Percentiles rank a stretch among this genome's conserved stretches.
Evolutionary conservation across 1,139 yeast genomes (phyloP).

Genomic region (Protomyces macrosporus): DNA sequence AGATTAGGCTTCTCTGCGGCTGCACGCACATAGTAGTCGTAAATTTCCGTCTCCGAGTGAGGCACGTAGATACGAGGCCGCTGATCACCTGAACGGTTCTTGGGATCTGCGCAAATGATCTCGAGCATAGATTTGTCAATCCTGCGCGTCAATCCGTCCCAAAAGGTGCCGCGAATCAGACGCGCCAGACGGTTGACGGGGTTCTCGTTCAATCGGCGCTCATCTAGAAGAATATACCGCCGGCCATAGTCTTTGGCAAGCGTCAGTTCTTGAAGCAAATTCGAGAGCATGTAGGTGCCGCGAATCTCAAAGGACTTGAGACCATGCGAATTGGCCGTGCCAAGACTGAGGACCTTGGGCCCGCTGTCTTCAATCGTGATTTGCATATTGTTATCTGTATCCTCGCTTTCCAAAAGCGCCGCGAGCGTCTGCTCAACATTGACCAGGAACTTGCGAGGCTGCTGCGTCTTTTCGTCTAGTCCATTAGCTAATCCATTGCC

Average conservation of each 20-base stretch:
- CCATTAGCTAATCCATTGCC: background rate
- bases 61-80: slow-evolving; percentile 80
- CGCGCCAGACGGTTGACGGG: slow-evolving; percentile 77
- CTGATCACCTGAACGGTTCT: slow-evolving; percentile 57
- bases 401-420: slow-evolving; percentile 69
- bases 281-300: slow-evolving; percentile 89
- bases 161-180: slow-evolving; percentile 69
- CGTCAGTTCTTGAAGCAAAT: slow-evolving; percentile 81
- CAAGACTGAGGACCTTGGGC: slow-evolving; percentile 78
- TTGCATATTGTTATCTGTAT: slow-evolving; percentile 79
- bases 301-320: slow-evolving; percentile 51
- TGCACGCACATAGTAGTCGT: slow-evolving; percentile 57
- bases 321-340: slow-evolving; percentile 50
- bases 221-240: slow-evolving; percentile 71
- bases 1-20: slow-evolving; percentile 54
- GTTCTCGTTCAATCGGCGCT: slow-evolving; percentile 75
- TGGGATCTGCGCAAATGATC: slow-evolving; percentile 70
- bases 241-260: slow-evolving; percentile 79
- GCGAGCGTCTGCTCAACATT: slow-evolving; percentile 70
- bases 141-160: slow-evolving; percentile 73
- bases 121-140: slow-evolving; percentile 59
- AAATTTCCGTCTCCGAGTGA: slow-evolving; percentile 62
- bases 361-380: slow-evolving; percentile 91
- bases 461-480: slow-evolving; percentile 3
- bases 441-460: slow-evolving; percentile 58